Evolutionary conservation across 2,329 filamentous ascomycete species (phyloP), one percentile per base, ranked within the genome.

Genomic region (Paraphoma sp.): DNA sequence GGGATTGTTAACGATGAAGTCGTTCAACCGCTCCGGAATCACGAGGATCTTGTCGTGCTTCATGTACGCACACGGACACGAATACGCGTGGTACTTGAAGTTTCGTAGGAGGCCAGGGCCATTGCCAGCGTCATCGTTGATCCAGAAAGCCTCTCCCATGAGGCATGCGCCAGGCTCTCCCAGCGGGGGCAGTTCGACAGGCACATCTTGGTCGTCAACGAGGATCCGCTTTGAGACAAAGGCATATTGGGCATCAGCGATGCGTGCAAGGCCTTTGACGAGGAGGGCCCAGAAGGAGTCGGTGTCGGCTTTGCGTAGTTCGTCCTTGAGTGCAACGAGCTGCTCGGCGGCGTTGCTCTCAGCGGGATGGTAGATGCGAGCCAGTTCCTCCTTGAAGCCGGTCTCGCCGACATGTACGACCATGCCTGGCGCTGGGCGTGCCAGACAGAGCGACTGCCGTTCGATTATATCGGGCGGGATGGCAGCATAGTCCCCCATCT

Each of bases 41-140:
- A 90, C 75, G 69, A 89, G 88, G 48, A 89, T 85, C 71, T 90
- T 89, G 76, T 90, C 87, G 70, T 90, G 85, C 63, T 85, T 86
- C 88, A 91, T 90, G 69, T 89, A 84, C 36, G 84, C 83, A 72
- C 88, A 88, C 4, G 88, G 87, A 60, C 87, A 86, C 23, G 82
- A 85, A 63, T 87, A 88, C 38, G 86, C 84, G 64, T 86, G 83
- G 73, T 88, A 89, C 61, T 86, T 85, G 76, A 86, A 85, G 65
- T 89, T 83, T 59, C 83, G 82, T 63, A 86, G 78, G 48, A 86
- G 80, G 23, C 82, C 78, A 17, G 67, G 67, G 12, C 67, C 58
- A 38, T 82, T 80, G 49, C 81, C 81, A 48, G 80, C 78, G 29
- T 84, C 87, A 64, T 87, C 84, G 65, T 88, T 86, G 75, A 87